Evolutionary conservation across 2,329 filamentous ascomycete species (phyloP), one percentile per base, ranked within the genome.

Genomic region (Apiospora sp.): DNA sequence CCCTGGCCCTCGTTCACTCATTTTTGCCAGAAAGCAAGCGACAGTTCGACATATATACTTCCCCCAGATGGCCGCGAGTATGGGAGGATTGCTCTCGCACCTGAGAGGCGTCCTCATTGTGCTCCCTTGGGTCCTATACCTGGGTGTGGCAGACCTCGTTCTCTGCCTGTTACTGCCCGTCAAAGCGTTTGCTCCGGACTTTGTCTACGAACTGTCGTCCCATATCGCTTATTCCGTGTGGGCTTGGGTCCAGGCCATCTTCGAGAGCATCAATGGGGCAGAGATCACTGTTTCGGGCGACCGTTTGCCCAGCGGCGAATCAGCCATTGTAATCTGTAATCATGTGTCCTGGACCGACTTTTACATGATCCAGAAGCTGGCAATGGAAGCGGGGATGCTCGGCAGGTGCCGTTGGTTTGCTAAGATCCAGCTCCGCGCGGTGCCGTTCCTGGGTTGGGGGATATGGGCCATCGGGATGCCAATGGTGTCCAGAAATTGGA

Each of bases 391-490:
- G 16, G 85, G 84, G 71, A 92, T 92, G 90, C 84, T 92, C 10
- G 84, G 87, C n/a, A 84, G 88, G 69, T 91, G 88, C 77, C 86
- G 89, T 41, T 92, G 89, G 84, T 91, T 92, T 78, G 87, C 89
- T 72, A 92, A 91, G 81, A 85, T 86, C 73, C 86, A 90, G 79
- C 83, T 92, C 72, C 85, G 85, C 73, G 84, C 85, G 81, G 87
- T 92, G 16, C 90, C 89, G 5, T 88, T 92, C 73, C 83, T 91
- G 10, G 89, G 90, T 24, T 91, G 89, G 90, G 90, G 89, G 1
- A 82, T 92, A 46, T 91, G 89, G 89, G 89, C 87, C 4, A 90
- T 91, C 85, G 88, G 89, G 2, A 91, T 92, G 88, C 90, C 89
- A 8, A 84, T 92, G 81, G 88, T 91, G 30, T 90, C 85, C 76